Evolutionary conservation across 345 rosid genomes (phyloP).

Genomic region (Erysimum cheiranthoides): DNA sequence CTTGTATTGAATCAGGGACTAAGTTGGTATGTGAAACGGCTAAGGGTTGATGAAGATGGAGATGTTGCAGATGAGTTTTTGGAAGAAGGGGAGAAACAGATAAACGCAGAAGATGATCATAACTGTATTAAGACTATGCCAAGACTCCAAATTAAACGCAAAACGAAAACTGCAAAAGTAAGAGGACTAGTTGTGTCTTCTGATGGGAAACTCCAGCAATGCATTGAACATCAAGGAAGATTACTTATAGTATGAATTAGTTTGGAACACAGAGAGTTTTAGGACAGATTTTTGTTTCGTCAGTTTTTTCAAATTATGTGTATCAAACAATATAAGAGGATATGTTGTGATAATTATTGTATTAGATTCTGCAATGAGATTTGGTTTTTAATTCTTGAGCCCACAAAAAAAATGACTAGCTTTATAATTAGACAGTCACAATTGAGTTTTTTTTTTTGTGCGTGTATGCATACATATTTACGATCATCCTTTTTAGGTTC

Average conservation of each 20-base stretch:
- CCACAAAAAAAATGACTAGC: neutral
- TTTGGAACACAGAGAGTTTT: conserved; percentile 1
- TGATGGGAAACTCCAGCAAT: conserved; percentile 47
- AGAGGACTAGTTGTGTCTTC: conserved; percentile 42
- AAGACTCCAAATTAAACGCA: conserved; percentile 16
- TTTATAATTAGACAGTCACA: neutral
- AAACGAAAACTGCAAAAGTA: conserved; percentile 41
- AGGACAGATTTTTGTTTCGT: neutral
- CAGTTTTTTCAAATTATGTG: neutral
- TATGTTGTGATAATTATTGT: neutral
- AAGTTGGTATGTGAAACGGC: conserved; percentile 79
- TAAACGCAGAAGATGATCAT: conserved; percentile 8
- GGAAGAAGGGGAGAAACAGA: conserved; percentile 55
- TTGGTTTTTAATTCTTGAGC: conserved; percentile 9
- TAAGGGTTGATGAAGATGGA: conserved; percentile 88
- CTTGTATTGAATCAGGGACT: conserved; percentile 63
- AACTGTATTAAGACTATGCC: conserved; percentile 14
- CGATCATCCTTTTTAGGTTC: neutral
- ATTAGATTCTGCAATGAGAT: neutral
- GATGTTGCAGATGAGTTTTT: conserved; percentile 94
- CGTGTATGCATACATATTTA: neutral
- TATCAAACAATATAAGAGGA: neutral
- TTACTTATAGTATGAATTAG: conserved; percentile 36
- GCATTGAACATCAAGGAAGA: conserved; percentile 47
- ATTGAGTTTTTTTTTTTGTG: neutral